Conservation (phyloP, 164 flowering plant species). For the Euptelea pleiosperma region DNA sequence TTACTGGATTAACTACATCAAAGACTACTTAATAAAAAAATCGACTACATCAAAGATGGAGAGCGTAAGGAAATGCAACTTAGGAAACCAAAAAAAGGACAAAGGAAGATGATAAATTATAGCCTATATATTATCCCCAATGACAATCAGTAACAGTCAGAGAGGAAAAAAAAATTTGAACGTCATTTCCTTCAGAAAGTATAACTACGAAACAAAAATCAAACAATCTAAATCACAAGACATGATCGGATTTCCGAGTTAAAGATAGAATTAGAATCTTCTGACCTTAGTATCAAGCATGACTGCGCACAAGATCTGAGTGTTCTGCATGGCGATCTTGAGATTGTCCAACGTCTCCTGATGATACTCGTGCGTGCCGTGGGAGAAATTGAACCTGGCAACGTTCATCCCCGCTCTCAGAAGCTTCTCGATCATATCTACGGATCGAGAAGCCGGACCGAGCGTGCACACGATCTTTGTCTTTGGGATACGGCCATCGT, state of each 20-base stretch:
- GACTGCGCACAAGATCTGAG: constrained; percentile 70
- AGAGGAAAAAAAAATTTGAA: too few species aligned
- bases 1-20: too few species aligned
- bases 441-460: constrained; percentile 75
- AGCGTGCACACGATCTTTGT: constrained; percentile 83
- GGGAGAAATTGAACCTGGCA: constrained; percentile 83
- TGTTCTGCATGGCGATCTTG: constrained; percentile 61
- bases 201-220: neutral
- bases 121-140: too few species aligned
- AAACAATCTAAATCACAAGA: too few species aligned
- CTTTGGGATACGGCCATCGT: constrained; percentile 59
- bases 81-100: too few species aligned
- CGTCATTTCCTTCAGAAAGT: too few species aligned
- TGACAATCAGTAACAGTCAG: too few species aligned
- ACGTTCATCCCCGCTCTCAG: constrained; percentile 79
- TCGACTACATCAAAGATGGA: too few species aligned
- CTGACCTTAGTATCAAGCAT: constrained; percentile 86
- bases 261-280: neutral
- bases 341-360: constrained; percentile 75
- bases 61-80: too few species aligned
- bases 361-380: constrained; percentile 77
- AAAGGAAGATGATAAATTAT: too few species aligned
- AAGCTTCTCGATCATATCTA: constrained; percentile 67
- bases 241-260: too few species aligned
- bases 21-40: too few species aligned